A percentile compares a stretch with the other conserved stretches of the same genome.
Conservation (phyloP, 768 basidiomycete genomes). For the Cubamyces sp. region DNA sequence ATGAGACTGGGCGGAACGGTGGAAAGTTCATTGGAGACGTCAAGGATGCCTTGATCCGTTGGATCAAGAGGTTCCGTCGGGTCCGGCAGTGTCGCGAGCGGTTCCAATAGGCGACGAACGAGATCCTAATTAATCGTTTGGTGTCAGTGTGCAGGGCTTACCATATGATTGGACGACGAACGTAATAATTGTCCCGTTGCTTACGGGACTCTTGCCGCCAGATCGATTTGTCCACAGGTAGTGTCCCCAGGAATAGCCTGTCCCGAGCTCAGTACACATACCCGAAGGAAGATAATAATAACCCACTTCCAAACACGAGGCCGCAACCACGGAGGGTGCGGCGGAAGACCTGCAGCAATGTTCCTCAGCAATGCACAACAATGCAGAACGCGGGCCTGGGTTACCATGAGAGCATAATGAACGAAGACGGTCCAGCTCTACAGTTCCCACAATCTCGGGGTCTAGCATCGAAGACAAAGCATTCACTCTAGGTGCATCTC, state of each 20-base stretch:
- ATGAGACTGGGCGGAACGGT: constrained; percentile 57
- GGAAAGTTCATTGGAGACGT: constrained; percentile 58
- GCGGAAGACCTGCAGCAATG: constrained; percentile 60
- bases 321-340: constrained; percentile 75
- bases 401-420: constrained; percentile 64
- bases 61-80: constrained; percentile 44
- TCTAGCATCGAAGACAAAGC: constrained; percentile 66
- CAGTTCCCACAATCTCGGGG: constrained; percentile 46
- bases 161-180: constrained; percentile 39
- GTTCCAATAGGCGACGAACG: constrained; percentile 62
- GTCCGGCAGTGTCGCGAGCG: constrained; percentile 49
- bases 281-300: neutral
- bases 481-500: constrained; percentile 46
- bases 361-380: neutral
- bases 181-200: constrained; percentile 76
- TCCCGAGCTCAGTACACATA: constrained; percentile 39
- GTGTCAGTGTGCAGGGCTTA: constrained; percentile 6
- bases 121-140: constrained; percentile 55
- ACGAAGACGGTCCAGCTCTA: constrained; percentile 62
- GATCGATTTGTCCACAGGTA: constrained; percentile 57
- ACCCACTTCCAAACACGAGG: constrained; percentile 80
- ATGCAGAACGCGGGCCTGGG: constrained; percentile 25
- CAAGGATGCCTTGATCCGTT: constrained; percentile 53
- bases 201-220: constrained; percentile 63
- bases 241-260: constrained; percentile 59